Conservation (phyloP, 1,284 basidiomycete species). For the Sanghuangporus weigelae region DNA sequence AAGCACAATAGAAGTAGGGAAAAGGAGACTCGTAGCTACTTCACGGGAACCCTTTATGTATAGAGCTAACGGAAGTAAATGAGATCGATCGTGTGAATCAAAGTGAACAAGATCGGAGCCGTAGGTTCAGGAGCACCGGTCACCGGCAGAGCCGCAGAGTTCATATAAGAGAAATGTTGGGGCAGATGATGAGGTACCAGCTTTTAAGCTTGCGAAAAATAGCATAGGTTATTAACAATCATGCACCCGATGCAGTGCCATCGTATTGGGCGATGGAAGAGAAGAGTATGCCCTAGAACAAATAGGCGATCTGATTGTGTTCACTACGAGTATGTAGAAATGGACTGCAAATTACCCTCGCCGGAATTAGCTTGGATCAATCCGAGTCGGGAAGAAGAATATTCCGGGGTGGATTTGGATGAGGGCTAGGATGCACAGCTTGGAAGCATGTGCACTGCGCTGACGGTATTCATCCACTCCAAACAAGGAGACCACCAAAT, state of each 20-base stretch:
- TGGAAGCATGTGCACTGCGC: background rate
- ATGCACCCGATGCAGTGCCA: background rate
- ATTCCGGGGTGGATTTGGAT: background rate
- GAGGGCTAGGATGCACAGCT: background rate
- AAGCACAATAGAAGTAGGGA: background rate
- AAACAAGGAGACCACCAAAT: background rate
- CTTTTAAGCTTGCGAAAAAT: constrained; percentile 6
- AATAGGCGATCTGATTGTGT: background rate
- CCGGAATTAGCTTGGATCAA: background rate
- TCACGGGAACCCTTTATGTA: background rate
- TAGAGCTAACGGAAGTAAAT: background rate
- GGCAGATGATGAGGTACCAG: background rate
- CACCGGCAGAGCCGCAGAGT: background rate
- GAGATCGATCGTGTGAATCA: background rate
- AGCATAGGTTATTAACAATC: background rate
- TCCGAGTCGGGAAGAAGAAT: constrained; percentile 12
- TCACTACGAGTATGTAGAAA: background rate
- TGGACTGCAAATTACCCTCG: background rate
- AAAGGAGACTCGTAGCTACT: background rate
- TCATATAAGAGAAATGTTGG: constrained; percentile 7
- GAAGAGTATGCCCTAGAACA: background rate
- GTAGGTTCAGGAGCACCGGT: constrained; percentile 7
- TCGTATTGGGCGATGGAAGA: background rate
- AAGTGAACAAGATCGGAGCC: background rate
- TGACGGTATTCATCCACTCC: background rate